These are phyloP conservation scores for Agaricus sinodeliciosus DNA, from an alignment of 768 basidiomycete genomes.

Conservation along the genomic window DNA sequence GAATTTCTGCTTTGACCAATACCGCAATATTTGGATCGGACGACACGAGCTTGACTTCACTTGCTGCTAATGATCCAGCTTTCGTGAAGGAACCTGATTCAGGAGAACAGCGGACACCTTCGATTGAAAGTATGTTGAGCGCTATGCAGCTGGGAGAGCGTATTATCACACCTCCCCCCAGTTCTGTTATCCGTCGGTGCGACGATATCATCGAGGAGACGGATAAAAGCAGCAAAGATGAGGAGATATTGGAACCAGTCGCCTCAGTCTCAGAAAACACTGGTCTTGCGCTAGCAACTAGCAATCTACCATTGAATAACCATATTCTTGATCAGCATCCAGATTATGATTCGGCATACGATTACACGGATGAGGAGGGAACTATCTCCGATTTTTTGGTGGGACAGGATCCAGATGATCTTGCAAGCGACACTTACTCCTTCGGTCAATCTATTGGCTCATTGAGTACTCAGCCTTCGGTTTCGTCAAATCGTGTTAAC, in stretches of 20 bases:
- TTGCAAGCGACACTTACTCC: too few relatives aligned
- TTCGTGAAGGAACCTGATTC: neutral
- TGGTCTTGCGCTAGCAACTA: too few relatives aligned
- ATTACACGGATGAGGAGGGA: neutral
- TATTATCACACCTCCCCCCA: neutral
- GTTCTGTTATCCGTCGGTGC: neutral
- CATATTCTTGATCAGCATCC: neutral
- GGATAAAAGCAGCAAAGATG: neutral
- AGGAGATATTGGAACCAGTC: neutral
- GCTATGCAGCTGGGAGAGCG: neutral
- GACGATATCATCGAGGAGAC: neutral
- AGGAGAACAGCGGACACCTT: neutral
- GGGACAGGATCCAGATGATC: too few relatives aligned
- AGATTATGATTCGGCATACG: constrained; percentile 1
- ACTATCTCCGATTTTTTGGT: too few relatives aligned
- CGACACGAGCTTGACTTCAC: neutral
- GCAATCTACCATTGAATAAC: neutral
- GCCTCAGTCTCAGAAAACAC: neutral
- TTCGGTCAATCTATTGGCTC: too few relatives aligned
- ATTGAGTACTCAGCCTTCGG: neutral
- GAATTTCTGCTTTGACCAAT: neutral
- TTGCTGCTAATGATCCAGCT: neutral
- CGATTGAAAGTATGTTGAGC: neutral
- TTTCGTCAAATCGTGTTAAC: too few relatives aligned
- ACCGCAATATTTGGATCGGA: neutral